These are phyloP conservation scores for Eutrema japonicum DNA, from an alignment of 345 rosid species.

Conservation along the genomic window DNA sequence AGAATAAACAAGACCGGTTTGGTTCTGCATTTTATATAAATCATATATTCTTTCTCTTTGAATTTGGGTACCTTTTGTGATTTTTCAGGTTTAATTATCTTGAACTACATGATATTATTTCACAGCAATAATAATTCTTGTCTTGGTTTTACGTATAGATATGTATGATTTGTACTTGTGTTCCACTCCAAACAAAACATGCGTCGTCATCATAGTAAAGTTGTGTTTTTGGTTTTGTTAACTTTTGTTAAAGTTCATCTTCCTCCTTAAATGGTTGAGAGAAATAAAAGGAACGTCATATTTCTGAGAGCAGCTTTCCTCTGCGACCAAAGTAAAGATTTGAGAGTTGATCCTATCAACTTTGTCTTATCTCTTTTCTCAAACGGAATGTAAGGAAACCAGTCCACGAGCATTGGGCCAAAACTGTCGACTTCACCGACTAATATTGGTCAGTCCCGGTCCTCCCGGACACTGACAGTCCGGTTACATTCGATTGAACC, in stretches of 20 bases:
- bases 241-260: constrained; percentile 49
- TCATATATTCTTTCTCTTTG: constrained; percentile 37
- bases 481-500: too few relatives aligned
- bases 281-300: constrained; percentile 82
- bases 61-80: constrained; percentile 33
- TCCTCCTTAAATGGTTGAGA: constrained; percentile 73
- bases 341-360: background rate
- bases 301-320: constrained; percentile 80
- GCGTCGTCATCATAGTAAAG: constrained; percentile 11
- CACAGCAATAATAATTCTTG: constrained; percentile 42
- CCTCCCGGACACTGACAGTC: too few relatives aligned
- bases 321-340: constrained; percentile 2
- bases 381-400: too few relatives aligned
- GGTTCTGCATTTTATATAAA: constrained; percentile 24
- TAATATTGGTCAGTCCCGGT: too few relatives aligned
- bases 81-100: constrained; percentile 34
- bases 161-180: constrained; percentile 38
- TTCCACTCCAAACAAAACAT: constrained; percentile 35
- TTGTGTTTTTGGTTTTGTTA: background rate
- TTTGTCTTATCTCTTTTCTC: too few relatives aligned
- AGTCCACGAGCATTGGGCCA: too few relatives aligned
- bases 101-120: constrained; percentile 30
- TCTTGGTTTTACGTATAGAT: constrained; percentile 35
- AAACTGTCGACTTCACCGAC: too few relatives aligned
- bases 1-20: constrained; percentile 13